Evolutionary conservation across 352 stramenopile species (phyloP), one percentile per base, ranked within the genome.

Genomic region (Phytopythium helicoides): DNA sequence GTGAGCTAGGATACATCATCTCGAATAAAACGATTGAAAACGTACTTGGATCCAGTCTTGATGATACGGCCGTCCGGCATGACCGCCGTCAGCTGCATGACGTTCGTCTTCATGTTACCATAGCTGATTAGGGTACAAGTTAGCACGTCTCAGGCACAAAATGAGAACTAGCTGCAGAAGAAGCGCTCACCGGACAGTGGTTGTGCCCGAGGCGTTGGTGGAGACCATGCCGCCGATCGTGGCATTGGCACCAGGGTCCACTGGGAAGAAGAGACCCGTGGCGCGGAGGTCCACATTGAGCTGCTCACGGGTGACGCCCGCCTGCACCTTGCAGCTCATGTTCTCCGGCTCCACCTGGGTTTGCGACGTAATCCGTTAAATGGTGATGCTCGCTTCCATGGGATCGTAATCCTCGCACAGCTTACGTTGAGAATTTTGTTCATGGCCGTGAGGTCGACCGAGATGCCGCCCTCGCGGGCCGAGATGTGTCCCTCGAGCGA

Each of bases 61-160:
- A 94, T 81, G 25, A 97, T 84, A 0, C 77, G 62, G 8, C 86
- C 89, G 69, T 94, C 86, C 12, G 87, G 70, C 60, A 98, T 78
- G n/a, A 99, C 94, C 25, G 77, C 92, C 51, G 91, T 97, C 14
- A 99, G 58, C 25, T 56, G 75, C 54, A 99, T 71, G 21, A 99
- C 91, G 56, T 98, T 98, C 25, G 97, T 92, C 61, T 96, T 86
- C 96, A 99, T 99, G 54, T 97, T 98, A 31, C 95, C 95, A 56
- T 97, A 98, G 7, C 84, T 86, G 39, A 33, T 33, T 5, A 33
- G 9, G 28, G 28, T 9, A 33, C 5, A 5, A 33, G 28, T 33
- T 9, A 33, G 28, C 5, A 5, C 5, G 9, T 33, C 28, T 5
- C 28, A 33, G 5, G 28, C 28, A 33, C n/a, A 33, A 9, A 10